Evolutionary conservation across 23 red algal species (phyloP), one percentile per base, ranked within the genome.

Genomic region (Gracilaria caudata): DNA sequence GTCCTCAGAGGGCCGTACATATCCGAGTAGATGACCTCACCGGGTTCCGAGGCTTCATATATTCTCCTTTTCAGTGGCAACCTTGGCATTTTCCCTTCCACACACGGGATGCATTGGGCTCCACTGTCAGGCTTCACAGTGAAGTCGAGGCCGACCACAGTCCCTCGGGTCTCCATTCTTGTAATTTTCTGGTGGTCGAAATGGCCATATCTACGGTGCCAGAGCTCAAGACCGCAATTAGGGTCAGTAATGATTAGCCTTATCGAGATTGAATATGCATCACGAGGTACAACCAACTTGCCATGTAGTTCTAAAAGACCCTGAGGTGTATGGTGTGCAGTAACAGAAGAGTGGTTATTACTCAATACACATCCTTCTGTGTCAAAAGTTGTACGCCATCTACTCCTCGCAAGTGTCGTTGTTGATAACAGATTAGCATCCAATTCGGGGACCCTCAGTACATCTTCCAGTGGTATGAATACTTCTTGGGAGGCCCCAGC

Each of bases 21-120:
- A 29, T 80, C 77, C 13, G 77, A 58, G 33, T 58, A 80, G 32
- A 80, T 80, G 19, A 80, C 51, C 37, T 80, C 77, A 33, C 77
- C 77, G 8, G 53, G 45, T 33, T 80, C 53, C 7, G 4, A 57
- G 13, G 53, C 53, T 3, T 23, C 21, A 23, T 16, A 13, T 21
- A 21, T 57, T 16, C 53, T 57, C 3, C 9, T 21, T 16, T 57
- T 57, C 9, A 57, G 19, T 57, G 53, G 21, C 2, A 57, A 16
- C 21, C 17, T 17, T 5, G 53, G 3, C 53, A 21, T 57, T 23
- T 57, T 21, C 3, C 53, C 53, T 16, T 57, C 21, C 4, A 17
- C 21, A 23, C 53, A 57, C 19, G 53, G 53, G 2, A 23, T 23
- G 21, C 53, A 57, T 17, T 21, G 2, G 53, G 21, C 53, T 4